Conservation (phyloP, 768 basidiomycete species). For the Mycena rosella region DNA sequence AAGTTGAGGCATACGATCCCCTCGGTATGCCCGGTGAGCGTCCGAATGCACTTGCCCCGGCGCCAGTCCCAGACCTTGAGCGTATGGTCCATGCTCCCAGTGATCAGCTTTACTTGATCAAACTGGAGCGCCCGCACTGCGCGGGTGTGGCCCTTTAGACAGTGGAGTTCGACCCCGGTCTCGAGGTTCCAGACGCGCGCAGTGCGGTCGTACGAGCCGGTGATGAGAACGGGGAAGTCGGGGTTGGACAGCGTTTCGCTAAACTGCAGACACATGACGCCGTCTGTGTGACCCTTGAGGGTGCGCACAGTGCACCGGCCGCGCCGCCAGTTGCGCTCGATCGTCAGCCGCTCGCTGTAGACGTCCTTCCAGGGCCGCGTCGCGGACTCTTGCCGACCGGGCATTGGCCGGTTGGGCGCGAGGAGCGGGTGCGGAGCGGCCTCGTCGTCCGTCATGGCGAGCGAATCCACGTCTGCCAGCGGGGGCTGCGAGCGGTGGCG, state of each 20-base stretch:
- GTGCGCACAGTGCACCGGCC: constrained; percentile 89
- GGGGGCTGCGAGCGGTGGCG: constrained; percentile 59
- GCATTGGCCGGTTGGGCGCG: constrained; percentile 45
- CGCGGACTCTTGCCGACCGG: constrained; percentile 48
- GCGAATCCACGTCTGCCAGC: constrained; percentile 26
- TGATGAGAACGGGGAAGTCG: constrained; percentile 93
- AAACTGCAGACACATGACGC: constrained; percentile 98
- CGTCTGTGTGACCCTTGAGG: constrained; percentile 93
- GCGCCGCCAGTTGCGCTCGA: constrained; percentile 97
- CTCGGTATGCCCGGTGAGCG: constrained; percentile 90
- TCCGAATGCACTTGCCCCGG: constrained; percentile 87
- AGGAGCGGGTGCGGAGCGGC: constrained; percentile 45
- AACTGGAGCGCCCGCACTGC: constrained; percentile 96
- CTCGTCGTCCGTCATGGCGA: constrained; percentile 33
- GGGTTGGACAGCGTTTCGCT: constrained; percentile 87
- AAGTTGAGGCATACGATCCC: constrained; percentile 94
- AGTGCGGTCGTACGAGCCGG: constrained; percentile 97
- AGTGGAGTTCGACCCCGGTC: constrained; percentile 85
- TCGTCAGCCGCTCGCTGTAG: constrained; percentile 95
- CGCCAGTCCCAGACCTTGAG: constrained; percentile 98
- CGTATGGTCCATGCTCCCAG: constrained; percentile 95
- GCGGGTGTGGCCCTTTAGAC: constrained; percentile 90
- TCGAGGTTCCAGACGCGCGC: constrained; percentile 97
- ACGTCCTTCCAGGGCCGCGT: constrained; percentile 99
- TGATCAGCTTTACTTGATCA: constrained; percentile 94